phyloP scores from a whole-genome alignment of 2,329 filamentous ascomycete genomes.

The Penicillium palitans region DNA sequence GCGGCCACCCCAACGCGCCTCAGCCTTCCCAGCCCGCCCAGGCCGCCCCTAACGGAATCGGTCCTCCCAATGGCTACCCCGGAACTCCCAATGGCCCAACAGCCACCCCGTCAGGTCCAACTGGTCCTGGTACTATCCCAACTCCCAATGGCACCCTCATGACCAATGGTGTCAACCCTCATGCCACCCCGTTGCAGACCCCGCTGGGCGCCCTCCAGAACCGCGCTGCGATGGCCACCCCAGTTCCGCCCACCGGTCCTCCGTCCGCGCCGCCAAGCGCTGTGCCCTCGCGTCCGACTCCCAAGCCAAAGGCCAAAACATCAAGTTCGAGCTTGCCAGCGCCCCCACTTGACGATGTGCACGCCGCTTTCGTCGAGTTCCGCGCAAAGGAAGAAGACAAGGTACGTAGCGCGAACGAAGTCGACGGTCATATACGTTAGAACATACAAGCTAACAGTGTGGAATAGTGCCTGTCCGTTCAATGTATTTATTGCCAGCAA shows the following conservation, averaged over 20 bases:
- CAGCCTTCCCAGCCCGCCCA: conserved; percentile 44
- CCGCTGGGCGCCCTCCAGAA: conserved; percentile 43
- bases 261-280: conserved; percentile 34
- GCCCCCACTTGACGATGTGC: conserved; percentile 51
- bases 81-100: conserved; percentile 43
- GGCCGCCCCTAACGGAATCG: conserved; percentile 43
- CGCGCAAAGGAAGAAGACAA: conserved; percentile 50
- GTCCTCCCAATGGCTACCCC: conserved; percentile 45
- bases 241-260: conserved; percentile 34
- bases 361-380: conserved; percentile 52
- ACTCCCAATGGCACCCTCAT: conserved; percentile 46
- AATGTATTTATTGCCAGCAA: conserved; percentile 54
- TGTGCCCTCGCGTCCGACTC: conserved; percentile 38
- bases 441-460: conserved; percentile 6
- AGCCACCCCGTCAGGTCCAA: conserved; percentile 35
- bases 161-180: conserved; percentile 46
- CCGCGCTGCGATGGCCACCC: conserved; percentile 43
- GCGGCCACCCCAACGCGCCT: conserved; percentile 47
- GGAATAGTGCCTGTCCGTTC: conserved; percentile 48
- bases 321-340: conserved; percentile 46
- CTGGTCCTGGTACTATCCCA: conserved; percentile 38
- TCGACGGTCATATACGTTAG: background rate
- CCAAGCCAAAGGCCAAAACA: conserved; percentile 41
- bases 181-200: conserved; percentile 46
- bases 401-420: conserved; percentile 32